Evolutionary conservation across 768 basidiomycete species (phyloP).

Genomic region (Naganishia vaughanmartiniae): DNA sequence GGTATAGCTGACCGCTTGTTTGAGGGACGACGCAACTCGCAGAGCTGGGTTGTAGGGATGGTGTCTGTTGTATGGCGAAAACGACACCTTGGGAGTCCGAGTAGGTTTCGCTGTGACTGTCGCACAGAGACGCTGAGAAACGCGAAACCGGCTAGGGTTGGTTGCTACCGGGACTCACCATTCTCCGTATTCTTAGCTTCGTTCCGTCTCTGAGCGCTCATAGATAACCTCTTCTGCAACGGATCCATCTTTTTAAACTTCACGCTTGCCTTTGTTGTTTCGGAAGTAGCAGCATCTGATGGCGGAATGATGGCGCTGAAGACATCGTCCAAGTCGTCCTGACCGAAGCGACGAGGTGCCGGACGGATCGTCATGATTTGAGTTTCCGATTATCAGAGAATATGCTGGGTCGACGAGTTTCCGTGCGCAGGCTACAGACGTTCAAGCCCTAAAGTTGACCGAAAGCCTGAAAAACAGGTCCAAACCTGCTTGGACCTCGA

Average conservation of each 20-base stretch:
- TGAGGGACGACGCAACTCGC: constrained; percentile 11
- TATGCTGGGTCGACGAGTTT: too few relatives aligned
- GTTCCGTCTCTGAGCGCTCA: constrained; percentile 13
- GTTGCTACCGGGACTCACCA: background rate
- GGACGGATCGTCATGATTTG: constrained; percentile 13
- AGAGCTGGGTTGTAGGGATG: constrained; percentile 18
- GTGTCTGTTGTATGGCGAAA: constrained; percentile 20
- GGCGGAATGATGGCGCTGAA: constrained; percentile 16
- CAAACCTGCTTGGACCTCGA: too few relatives aligned
- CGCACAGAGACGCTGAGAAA: background rate
- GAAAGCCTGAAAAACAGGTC: too few relatives aligned
- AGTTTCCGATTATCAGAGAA: too few relatives aligned
- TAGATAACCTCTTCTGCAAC: background rate
- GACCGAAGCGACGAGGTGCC: background rate
- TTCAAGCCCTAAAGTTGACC: too few relatives aligned
- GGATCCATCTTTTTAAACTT: constrained; percentile 14
- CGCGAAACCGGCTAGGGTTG: too few relatives aligned
- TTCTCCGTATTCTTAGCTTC: background rate
- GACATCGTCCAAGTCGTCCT: constrained; percentile 19
- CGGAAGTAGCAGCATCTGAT: background rate
- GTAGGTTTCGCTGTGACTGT: background rate
- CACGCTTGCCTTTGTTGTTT: background rate
- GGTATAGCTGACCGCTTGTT: constrained; percentile 1
- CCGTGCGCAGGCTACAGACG: too few relatives aligned
- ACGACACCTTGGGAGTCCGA: constrained; percentile 8